Percentiles rank a stretch among this genome's conserved stretches.
Evolutionary conservation across 768 basidiomycete species (phyloP).

Genomic region (Leccinum subgranulosum): DNA sequence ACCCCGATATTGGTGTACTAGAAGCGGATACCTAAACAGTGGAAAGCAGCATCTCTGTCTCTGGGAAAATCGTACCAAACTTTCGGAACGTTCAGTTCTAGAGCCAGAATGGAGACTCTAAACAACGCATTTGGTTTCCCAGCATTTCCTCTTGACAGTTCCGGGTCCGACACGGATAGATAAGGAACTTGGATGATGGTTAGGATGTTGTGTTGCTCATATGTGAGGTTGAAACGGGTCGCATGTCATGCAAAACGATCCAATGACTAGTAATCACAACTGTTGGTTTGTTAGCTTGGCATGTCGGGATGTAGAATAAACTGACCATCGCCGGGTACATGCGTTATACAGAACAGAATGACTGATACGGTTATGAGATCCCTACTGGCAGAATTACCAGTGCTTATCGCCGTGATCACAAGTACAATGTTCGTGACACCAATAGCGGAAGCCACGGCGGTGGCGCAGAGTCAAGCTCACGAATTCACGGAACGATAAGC

Average conservation of each 20-base stretch:
- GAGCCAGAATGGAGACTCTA: not conserved
- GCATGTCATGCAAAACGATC: not conserved
- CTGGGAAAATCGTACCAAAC: constrained; percentile 3
- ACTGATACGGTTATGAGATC: not conserved
- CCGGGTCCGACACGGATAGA: constrained; percentile 2
- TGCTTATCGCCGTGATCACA: not conserved
- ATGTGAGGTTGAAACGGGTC: not conserved
- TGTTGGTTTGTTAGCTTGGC: not conserved
- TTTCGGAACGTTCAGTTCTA: not conserved
- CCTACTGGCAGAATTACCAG: too few species aligned
- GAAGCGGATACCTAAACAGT: not conserved
- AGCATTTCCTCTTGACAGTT: not conserved
- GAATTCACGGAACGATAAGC: not conserved
- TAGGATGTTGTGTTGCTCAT: constrained; percentile 1
- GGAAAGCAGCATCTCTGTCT: not conserved
- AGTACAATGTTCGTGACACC: not conserved
- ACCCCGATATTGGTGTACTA: not conserved
- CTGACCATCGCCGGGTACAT: not conserved
- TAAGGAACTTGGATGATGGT: not conserved
- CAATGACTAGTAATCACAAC: not conserved
- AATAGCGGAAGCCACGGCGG: not conserved
- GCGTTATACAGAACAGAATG: not conserved
- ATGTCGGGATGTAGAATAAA: not conserved
- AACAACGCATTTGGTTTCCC: not conserved
- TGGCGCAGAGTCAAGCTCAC: not conserved